Percentiles rank a stretch among this genome's conserved stretches.
Evolutionary conservation across 257 asterid genomes (phyloP).

Genomic region (Solanum peruvianum): DNA sequence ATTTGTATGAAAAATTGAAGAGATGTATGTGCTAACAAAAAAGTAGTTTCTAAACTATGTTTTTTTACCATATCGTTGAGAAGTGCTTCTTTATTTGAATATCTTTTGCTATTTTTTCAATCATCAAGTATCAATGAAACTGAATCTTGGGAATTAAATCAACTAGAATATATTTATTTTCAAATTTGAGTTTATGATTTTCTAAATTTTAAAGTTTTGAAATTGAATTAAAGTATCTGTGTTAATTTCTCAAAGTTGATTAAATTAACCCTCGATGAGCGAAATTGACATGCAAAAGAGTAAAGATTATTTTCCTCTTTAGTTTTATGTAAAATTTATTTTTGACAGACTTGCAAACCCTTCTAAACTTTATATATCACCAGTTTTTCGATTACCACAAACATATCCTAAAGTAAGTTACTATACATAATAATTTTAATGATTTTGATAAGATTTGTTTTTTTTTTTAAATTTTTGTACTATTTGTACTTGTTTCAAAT

Average conservation of each 20-base stretch:
- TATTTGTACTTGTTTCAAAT: neutral
- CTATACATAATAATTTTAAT: neutral
- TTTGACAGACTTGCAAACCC: neutral
- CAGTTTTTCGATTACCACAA: neutral
- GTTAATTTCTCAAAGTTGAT: neutral
- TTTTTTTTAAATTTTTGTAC: neutral
- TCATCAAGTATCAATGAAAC: neutral
- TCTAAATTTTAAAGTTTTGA: neutral
- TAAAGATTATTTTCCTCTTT: neutral
- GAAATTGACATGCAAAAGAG: neutral
- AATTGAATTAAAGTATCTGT: neutral
- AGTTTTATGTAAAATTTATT: neutral
- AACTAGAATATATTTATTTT: neutral
- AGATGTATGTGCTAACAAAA: neutral
- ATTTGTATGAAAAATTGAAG: neutral
- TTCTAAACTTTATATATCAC: neutral
- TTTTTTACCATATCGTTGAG: neutral
- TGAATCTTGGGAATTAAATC: neutral
- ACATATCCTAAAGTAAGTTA: neutral
- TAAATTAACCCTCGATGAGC: neutral
- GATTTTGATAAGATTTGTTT: neutral
- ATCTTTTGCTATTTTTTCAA: neutral
- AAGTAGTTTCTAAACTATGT: neutral
- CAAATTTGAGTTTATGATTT: rapidly evolving
- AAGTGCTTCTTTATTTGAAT: neutral